Conservation (phyloP, 2,329 filamentous ascomycete species). For the Thielaviopsis musarum region DNA sequence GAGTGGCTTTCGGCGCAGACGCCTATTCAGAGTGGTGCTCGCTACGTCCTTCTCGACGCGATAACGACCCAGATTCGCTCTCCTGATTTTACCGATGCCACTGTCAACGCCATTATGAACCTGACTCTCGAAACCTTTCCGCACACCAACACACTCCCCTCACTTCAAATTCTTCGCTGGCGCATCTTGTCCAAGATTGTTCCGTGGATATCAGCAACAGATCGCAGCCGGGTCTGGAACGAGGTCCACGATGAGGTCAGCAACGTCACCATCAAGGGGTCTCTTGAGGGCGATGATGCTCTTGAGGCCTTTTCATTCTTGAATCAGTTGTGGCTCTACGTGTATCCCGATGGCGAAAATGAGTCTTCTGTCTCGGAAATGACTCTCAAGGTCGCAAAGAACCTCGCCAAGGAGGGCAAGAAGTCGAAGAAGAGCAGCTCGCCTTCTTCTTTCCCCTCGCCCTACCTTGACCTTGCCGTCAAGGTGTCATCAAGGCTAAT, state of each 20-base stretch:
- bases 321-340: slow-evolving; percentile 22
- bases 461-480: slow-evolving; percentile 10
- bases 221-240: slow-evolving; percentile 20
- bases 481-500: slow-evolving; percentile 8
- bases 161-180: slow-evolving; percentile 24
- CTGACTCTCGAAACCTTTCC: slow-evolving; percentile 17
- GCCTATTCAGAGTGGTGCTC: slow-evolving; percentile 17
- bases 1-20: slow-evolving; percentile 25
- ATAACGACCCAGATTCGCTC: slow-evolving; percentile 25
- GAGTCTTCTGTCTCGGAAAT: slow-evolving; percentile 18
- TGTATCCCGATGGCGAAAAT: slow-evolving; percentile 21
- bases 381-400: slow-evolving; percentile 19
- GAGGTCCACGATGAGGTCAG: slow-evolving; percentile 19
- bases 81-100: slow-evolving; percentile 26
- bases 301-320: slow-evolving; percentile 26
- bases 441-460: background rate
- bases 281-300: slow-evolving; percentile 20
- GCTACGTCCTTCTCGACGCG: slow-evolving; percentile 26
- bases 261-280: slow-evolving; percentile 19
- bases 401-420: slow-evolving; percentile 19
- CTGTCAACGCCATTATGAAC: slow-evolving; percentile 24
- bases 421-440: slow-evolving; percentile 1
- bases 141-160: slow-evolving; percentile 17
- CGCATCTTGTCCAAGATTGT: slow-evolving; percentile 22
- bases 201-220: slow-evolving; percentile 20